Conservation (phyloP, 2,329 filamentous ascomycete genomes). For the Raffaelea arxii region DNA sequence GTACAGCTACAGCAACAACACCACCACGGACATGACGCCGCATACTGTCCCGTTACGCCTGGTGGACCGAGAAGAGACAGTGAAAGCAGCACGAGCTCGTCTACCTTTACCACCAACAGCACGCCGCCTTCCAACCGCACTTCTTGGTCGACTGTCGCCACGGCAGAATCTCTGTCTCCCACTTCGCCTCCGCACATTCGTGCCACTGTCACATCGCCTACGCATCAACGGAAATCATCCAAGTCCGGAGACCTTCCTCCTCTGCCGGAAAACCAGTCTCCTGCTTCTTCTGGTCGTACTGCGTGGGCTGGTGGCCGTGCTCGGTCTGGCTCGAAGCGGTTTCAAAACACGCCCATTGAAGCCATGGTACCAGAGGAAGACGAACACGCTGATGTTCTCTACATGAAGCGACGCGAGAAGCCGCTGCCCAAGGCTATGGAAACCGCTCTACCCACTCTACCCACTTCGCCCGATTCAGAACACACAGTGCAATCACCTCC, state of each 20-base stretch:
- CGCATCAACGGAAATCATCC: not conserved
- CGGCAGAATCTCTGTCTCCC: conserved; percentile 11
- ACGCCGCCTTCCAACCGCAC: conserved; percentile 4
- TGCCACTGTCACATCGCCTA: not conserved
- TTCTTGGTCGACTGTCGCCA: conserved; percentile 9
- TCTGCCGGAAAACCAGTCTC: not conserved
- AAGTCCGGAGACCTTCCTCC: not conserved
- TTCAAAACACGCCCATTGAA: conserved; percentile 7
- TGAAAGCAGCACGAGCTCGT: conserved; percentile 10
- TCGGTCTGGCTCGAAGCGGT: conserved; percentile 3
- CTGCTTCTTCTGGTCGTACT: not conserved
- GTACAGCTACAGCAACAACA: not conserved
- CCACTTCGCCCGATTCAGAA: too few species aligned
- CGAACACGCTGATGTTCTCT: not conserved
- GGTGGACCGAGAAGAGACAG: conserved; percentile 6
- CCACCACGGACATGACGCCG: not conserved
- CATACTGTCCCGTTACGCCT: not conserved
- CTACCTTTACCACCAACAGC: conserved; percentile 2
- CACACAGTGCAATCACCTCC: not conserved
- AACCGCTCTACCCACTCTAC: too few species aligned
- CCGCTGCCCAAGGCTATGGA: too few species aligned
- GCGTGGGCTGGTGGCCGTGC: not conserved
- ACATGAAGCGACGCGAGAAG: not conserved
- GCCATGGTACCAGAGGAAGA: conserved; percentile 8
- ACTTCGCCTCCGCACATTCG: conserved; percentile 1